phyloP scores from a whole-genome alignment of 768 basidiomycete species.

The Coprinopsis strossmayeri region DNA sequence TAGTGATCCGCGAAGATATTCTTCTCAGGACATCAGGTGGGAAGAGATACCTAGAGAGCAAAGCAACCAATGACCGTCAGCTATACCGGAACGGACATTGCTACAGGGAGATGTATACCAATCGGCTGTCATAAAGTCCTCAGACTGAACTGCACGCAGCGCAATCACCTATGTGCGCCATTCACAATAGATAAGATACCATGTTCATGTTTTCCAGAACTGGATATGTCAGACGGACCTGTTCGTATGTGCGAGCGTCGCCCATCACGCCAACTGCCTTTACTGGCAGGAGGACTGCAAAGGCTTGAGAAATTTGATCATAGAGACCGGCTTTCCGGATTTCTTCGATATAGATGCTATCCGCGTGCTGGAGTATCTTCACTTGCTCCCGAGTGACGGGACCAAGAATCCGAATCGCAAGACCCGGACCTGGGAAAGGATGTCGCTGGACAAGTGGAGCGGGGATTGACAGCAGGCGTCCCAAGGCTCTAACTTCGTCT shows the following conservation, averaged over 20 bases:
- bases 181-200: background rate
- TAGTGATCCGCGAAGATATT: constrained; percentile 95
- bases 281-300: constrained; percentile 91
- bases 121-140: constrained; percentile 99
- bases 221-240: constrained; percentile 35
- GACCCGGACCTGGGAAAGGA: constrained; percentile 97
- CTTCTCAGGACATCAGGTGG: constrained; percentile 82
- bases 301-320: constrained; percentile 92
- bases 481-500: constrained; percentile 96
- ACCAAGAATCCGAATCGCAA: constrained; percentile 96
- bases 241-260: constrained; percentile 93
- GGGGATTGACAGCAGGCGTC: constrained; percentile 87
- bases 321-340: constrained; percentile 91
- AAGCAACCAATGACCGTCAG: no score
- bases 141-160: constrained; percentile 91
- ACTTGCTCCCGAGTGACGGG: constrained; percentile 94
- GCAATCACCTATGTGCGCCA: constrained; percentile 65
- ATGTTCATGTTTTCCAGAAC: background rate
- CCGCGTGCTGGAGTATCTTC: constrained; percentile 83
- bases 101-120: constrained; percentile 50
- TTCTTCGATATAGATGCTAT: constrained; percentile 96
- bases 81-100: constrained; percentile 6
- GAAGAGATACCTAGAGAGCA: constrained; percentile 77
- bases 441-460: constrained; percentile 91
- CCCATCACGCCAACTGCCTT: constrained; percentile 98